Percentiles rank a stretch among this genome's conserved stretches.
Evolutionary conservation across 2,329 filamentous ascomycete species (phyloP).

Genomic region (Aspergillus caelatus): DNA sequence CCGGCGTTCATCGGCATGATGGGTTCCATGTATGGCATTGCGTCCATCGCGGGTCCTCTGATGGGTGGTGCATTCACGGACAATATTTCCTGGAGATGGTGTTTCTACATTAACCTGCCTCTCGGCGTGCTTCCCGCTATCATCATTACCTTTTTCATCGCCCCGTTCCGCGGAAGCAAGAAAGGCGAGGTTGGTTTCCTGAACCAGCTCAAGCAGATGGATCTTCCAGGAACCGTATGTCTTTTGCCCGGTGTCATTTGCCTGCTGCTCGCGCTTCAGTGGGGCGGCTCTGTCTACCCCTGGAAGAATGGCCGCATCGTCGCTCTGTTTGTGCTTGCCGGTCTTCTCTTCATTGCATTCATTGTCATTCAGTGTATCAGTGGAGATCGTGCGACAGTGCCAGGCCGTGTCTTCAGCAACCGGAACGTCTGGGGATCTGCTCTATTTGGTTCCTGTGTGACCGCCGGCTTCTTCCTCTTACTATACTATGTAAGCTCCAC

Average conservation of each 20-base stretch:
- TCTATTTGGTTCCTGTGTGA: slow-evolving; percentile 3
- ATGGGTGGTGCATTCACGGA: slow-evolving; percentile 23
- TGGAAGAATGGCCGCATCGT: slow-evolving; percentile 46
- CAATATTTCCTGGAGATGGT: slow-evolving; percentile 37
- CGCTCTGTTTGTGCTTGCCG: slow-evolving; percentile 48
- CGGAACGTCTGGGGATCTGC: slow-evolving; percentile 6
- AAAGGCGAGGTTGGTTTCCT: slow-evolving; percentile 25
- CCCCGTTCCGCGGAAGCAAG: slow-evolving; percentile 40
- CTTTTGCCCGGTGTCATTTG: slow-evolving; percentile 29
- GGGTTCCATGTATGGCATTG: slow-evolving; percentile 39
- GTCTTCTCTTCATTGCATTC: slow-evolving; percentile 49
- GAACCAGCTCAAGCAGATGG: slow-evolving; percentile 40
- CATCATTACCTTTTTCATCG: slow-evolving; percentile 38
- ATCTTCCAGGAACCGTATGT: slow-evolving; percentile 43
- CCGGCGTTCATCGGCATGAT: slow-evolving; percentile 35
- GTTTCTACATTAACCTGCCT: slow-evolving; percentile 61
- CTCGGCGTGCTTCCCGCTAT: slow-evolving; percentile 49
- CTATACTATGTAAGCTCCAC: slow-evolving; percentile 4
- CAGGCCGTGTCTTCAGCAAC: slow-evolving; percentile 3
- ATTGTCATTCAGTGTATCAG: slow-evolving; percentile 4
- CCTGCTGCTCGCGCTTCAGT: slow-evolving; percentile 54
- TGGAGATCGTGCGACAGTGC: slow-evolving; percentile 3
- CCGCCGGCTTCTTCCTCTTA: slow-evolving; percentile 3
- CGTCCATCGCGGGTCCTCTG: slow-evolving; percentile 37
- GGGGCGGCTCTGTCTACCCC: slow-evolving; percentile 53